Evolutionary conservation across 129 eudicot genomes (phyloP).

Genomic region (Flaveria linearis): DNA sequence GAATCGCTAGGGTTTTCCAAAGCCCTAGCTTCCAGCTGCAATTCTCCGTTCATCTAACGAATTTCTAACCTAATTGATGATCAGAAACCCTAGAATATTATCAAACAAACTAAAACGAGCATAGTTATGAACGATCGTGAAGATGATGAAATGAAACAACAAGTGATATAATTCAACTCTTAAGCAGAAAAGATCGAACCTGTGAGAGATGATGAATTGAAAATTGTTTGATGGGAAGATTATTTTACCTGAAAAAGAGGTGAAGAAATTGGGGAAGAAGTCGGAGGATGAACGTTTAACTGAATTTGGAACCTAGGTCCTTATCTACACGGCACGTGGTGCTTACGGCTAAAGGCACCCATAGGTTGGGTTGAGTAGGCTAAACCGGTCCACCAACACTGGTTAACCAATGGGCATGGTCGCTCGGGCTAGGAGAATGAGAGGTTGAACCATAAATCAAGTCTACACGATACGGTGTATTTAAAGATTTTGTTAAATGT

Average conservation of each 20-base stretch:
- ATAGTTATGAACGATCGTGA: conserved; percentile 4
- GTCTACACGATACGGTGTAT: too few species aligned
- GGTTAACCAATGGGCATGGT: neutral
- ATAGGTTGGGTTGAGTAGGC: neutral
- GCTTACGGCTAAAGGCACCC: neutral
- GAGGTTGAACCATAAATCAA: too few species aligned
- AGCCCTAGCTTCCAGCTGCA: conserved; percentile 52
- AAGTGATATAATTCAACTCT: neutral
- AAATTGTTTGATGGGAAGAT: conserved; percentile 11
- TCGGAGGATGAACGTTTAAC: conserved; percentile 15
- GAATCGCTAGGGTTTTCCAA: conserved; percentile 63
- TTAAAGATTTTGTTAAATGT: too few species aligned
- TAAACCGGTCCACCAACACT: neutral
- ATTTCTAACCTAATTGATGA: conserved; percentile 15
- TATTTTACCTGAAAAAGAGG: conserved; percentile 12
- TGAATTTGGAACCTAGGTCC: conserved; percentile 17
- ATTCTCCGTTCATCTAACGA: conserved; percentile 53
- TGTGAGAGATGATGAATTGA: neutral
- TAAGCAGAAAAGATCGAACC: neutral
- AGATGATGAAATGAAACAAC: neutral
- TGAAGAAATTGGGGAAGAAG: conserved; percentile 1
- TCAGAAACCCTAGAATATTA: conserved; percentile 31
- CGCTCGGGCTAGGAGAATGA: too few species aligned
- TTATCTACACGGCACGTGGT: conserved; percentile 37
- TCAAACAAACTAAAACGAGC: conserved; percentile 18